Conservation (phyloP, 768 basidiomycete species). For the Termitomyces bulborhizus region DNA sequence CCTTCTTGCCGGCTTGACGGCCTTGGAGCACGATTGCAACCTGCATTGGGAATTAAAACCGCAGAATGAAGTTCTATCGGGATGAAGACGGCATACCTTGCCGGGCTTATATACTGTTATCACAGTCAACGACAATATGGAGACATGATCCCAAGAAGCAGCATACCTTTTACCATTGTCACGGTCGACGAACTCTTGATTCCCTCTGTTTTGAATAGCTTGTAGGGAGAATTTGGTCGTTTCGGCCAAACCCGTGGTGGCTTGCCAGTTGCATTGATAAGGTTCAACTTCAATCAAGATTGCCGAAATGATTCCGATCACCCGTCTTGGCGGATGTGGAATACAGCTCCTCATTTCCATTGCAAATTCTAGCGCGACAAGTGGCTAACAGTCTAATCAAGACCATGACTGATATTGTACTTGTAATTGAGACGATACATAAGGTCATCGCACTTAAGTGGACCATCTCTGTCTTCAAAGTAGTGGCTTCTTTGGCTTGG, state of each 20-base stretch:
- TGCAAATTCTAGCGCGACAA: no score
- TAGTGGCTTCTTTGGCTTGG: no score
- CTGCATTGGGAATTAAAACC: slow-evolving; percentile 29
- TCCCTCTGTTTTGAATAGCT: slow-evolving; percentile 23
- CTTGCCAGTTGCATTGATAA: slow-evolving; percentile 33
- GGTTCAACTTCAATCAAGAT: slow-evolving; percentile 18
- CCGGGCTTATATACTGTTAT: slow-evolving; percentile 86
- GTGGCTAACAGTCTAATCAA: no score
- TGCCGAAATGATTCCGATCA: background rate
- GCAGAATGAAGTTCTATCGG: background rate
- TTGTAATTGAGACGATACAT: background rate
- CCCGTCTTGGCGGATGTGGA: background rate
- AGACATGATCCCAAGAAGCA: slow-evolving; percentile 5
- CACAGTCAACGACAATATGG: slow-evolving; percentile 10
- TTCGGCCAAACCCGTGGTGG: slow-evolving; percentile 36
- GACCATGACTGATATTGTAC: background rate
- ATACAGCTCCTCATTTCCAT: no score
- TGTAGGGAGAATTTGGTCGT: slow-evolving; percentile 18
- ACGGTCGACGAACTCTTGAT: slow-evolving; percentile 39
- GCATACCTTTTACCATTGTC: slow-evolving; percentile 57
- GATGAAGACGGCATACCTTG: slow-evolving; percentile 50
- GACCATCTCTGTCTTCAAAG: background rate
- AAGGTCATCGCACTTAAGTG: background rate
- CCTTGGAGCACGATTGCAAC: slow-evolving; percentile 97
- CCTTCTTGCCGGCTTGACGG: slow-evolving; percentile 99